Percentiles rank a stretch among this genome's conserved stretches.
Evolutionary conservation across 2,329 filamentous ascomycete species (phyloP).

Genomic region (Alternaria incomplexa): DNA sequence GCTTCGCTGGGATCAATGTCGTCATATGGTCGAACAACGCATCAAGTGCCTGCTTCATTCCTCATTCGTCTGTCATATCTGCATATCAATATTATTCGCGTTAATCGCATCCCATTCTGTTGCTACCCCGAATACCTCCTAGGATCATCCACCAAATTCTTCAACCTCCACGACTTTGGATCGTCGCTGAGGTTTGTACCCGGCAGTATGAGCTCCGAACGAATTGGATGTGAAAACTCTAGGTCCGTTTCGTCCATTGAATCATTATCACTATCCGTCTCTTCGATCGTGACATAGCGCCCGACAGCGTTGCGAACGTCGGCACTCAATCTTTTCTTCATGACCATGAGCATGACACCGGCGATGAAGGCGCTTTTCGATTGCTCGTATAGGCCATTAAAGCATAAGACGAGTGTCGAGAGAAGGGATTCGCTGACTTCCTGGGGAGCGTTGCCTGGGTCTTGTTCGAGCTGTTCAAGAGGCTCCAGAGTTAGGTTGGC

Average conservation of each 20-base stretch:
- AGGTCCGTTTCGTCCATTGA: neutral
- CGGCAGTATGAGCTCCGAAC: conserved; percentile 4
- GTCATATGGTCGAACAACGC: neutral
- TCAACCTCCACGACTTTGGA: neutral
- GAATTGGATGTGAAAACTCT: neutral
- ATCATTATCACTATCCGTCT: neutral
- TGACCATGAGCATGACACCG: neutral
- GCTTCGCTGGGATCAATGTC: neutral
- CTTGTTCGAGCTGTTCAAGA: conserved; percentile 1
- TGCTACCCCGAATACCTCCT: neutral
- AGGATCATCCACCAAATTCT: neutral
- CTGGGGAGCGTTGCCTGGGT: neutral
- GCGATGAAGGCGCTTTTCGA: conserved; percentile 5
- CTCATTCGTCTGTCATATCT: neutral
- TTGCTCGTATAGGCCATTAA: conserved; percentile 15
- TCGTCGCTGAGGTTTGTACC: neutral
- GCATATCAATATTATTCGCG: neutral
- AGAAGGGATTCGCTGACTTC: conserved; percentile 8
- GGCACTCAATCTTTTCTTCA: conserved; percentile 5
- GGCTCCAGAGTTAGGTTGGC: conserved; percentile 8
- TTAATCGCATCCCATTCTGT: neutral
- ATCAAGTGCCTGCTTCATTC: neutral
- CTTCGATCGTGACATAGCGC: neutral
- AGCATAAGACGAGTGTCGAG: conserved; percentile 18
- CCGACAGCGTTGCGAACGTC: neutral